phyloP scores from a whole-genome alignment of 2,329 filamentous ascomycete genomes.

The Plenodomus lindquistii region DNA sequence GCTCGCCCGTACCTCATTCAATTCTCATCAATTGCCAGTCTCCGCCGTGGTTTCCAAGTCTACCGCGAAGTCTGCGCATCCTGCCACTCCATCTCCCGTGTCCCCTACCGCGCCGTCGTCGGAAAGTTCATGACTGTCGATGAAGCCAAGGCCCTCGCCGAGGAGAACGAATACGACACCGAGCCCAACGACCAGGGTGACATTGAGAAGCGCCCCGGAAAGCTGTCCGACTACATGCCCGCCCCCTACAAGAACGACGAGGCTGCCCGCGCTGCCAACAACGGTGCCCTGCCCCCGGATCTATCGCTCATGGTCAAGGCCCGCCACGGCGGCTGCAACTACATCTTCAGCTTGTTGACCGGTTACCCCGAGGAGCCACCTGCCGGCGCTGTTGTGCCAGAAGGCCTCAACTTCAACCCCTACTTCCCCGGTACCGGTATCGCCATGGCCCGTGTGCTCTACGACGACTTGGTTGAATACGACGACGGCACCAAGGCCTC shows the following conservation, averaged over 20 bases:
- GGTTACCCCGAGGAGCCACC: constrained; percentile 97
- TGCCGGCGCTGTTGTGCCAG: constrained; percentile 80
- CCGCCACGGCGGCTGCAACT: constrained; percentile 96
- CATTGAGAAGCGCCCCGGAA: constrained; percentile 97
- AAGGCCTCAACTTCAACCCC: constrained; percentile 98
- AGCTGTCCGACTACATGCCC: constrained; percentile 96
- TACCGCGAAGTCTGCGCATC: constrained; percentile 98
- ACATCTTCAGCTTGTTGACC: constrained; percentile 96
- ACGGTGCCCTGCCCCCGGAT: constrained; percentile 95
- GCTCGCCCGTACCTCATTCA: neutral
- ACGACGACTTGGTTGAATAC: constrained; percentile 96
- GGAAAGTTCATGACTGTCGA: constrained; percentile 93
- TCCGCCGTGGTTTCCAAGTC: constrained; percentile 98
- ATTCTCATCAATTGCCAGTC: constrained; percentile 56
- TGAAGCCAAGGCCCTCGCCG: constrained; percentile 94
- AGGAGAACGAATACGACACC: constrained; percentile 97
- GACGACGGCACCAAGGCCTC: constrained; percentile 94
- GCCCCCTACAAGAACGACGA: constrained; percentile 98
- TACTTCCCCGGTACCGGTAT: constrained; percentile 99
- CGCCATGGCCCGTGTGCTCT: constrained; percentile 97
- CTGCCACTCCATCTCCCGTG: constrained; percentile 93
- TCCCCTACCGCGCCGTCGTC: constrained; percentile 91
- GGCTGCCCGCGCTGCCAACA: constrained; percentile 96
- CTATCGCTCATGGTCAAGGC: constrained; percentile 97
- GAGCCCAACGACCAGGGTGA: constrained; percentile 98